phyloP scores from a whole-genome alignment of 768 basidiomycete species.

The Trametes cinnabarina region DNA sequence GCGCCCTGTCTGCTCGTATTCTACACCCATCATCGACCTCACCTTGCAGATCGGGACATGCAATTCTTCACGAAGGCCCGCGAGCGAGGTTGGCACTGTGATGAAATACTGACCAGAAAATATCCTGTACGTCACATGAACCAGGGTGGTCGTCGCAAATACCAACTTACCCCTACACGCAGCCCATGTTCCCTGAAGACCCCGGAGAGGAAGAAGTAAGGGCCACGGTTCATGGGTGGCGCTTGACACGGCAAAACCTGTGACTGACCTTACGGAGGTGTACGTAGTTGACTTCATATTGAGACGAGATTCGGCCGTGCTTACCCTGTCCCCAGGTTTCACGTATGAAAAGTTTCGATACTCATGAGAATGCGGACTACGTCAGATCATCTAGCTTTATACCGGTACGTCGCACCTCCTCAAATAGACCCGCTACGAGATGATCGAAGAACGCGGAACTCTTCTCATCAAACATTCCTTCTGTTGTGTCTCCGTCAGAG shows the following conservation, averaged over 20 bases:
- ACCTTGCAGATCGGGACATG: constrained; percentile 78
- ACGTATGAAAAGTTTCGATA: too few relatives aligned
- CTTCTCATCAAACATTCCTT: not conserved
- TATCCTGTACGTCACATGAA: constrained; percentile 50
- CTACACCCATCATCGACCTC: constrained; percentile 86
- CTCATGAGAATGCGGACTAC: too few relatives aligned
- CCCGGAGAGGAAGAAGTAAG: constrained; percentile 73
- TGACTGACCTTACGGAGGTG: too few relatives aligned
- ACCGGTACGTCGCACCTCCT: not conserved
- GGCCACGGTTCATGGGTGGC: constrained; percentile 86
- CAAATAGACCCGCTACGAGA: not conserved
- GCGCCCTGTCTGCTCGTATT: constrained; percentile 68
- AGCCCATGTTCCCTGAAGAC: constrained; percentile 93
- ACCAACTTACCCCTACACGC: not conserved
- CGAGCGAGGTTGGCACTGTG: constrained; percentile 66
- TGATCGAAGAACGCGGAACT: not conserved
- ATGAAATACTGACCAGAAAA: constrained; percentile 61
- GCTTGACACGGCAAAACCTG: constrained; percentile 41
- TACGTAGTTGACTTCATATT: not conserved
- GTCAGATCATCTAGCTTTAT: not conserved
- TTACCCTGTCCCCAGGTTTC: too few relatives aligned
- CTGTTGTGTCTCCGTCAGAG: not conserved
- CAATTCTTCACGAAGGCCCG: constrained; percentile 72
- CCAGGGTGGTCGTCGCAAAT: not conserved
- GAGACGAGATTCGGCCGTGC: too few relatives aligned